phyloP scores from a whole-genome alignment of 2,329 filamentous ascomycete genomes.

The Leptosphaerulina australis region DNA sequence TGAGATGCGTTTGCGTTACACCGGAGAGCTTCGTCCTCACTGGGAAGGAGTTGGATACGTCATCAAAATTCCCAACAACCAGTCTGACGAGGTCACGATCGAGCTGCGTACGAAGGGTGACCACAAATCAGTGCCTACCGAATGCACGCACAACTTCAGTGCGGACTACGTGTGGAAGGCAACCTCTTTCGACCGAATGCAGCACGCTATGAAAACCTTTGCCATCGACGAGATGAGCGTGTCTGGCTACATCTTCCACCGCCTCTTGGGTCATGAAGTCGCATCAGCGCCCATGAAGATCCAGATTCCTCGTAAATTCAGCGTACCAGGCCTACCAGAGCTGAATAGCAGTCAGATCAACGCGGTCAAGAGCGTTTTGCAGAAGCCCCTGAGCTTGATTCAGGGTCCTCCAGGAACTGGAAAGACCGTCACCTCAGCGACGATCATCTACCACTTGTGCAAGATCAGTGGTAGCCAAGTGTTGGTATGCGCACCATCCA shows the following conservation, averaged over 20 bases:
- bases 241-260: constrained; percentile 98
- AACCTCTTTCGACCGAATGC: constrained; percentile 98
- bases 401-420: constrained; percentile 96
- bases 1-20: constrained; percentile 97
- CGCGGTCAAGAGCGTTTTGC: constrained; percentile 92
- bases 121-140: constrained; percentile 93
- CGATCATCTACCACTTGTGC: constrained; percentile 96
- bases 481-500: constrained; percentile 94
- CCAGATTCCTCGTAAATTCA: constrained; percentile 94
- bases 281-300: constrained; percentile 95
- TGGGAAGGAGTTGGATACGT: constrained; percentile 99
- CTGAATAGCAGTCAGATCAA: constrained; percentile 95
- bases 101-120: constrained; percentile 93
- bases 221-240: constrained; percentile 98
- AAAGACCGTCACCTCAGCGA: constrained; percentile 98
- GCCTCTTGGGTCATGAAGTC: constrained; percentile 92
- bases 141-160: constrained; percentile 97
- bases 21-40: constrained; percentile 84
- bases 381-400: constrained; percentile 92
- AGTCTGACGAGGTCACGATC: constrained; percentile 95
- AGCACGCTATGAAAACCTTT: constrained; percentile 98
- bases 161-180: constrained; percentile 99
- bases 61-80: constrained; percentile 99
- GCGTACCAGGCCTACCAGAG: constrained; percentile 89
- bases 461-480: constrained; percentile 96